Base-by-base conservation (phyloP, 495 filamentous ascomycete genomes). In the Aspergillus hancockii region DNA sequence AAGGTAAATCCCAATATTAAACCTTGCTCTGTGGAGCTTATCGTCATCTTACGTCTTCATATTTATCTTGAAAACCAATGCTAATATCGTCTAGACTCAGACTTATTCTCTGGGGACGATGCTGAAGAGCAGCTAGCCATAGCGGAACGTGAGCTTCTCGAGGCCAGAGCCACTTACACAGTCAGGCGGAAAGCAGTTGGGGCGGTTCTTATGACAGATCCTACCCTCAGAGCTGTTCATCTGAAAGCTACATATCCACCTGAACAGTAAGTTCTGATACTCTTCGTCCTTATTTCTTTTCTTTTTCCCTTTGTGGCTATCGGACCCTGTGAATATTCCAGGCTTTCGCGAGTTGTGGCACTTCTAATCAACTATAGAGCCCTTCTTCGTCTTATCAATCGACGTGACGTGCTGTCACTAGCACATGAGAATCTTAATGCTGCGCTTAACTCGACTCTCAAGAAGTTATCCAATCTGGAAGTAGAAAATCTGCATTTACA, bases 201-300 rank as follows among this genome's bases (percentile, higher is more conserved):
- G 50, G 85, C 77, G 52, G 83, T 89, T 25, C 71, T 93, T 58
- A 82, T 83, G 61, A 83, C 85, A 22, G 87, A 90, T 65, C 90
- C 90, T 10, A 86, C 86, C 49, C 73, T 95, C 52, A 91, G 90
- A 66, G 87, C 90, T 1, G 82, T 92, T 52, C 89, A 93, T 67
- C 74, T 84, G 50, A 88, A 85, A 49, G 85, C 81, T 3, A 81
- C 83, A n/a, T 84, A 83, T 3, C 81, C 81, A 46, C 74, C 85
- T 60, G 89, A 93, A 71, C 80, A 87, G 90, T 91, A 81, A 28
- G 60, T 60, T 50, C 12, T 46, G 4, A 23, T 43, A 49, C 21
- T 22, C 34, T 46, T 45, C 43, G 28, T 7, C 51, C 45, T 25
- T 22, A 13, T 40, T 22, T 23, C 36, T 49, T 31, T 19, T 9